Percentiles rank a stretch among this genome's conserved stretches.
phyloP scores from a whole-genome alignment of 345 rosid genomes.

The Euphorbia peplus region DNA sequence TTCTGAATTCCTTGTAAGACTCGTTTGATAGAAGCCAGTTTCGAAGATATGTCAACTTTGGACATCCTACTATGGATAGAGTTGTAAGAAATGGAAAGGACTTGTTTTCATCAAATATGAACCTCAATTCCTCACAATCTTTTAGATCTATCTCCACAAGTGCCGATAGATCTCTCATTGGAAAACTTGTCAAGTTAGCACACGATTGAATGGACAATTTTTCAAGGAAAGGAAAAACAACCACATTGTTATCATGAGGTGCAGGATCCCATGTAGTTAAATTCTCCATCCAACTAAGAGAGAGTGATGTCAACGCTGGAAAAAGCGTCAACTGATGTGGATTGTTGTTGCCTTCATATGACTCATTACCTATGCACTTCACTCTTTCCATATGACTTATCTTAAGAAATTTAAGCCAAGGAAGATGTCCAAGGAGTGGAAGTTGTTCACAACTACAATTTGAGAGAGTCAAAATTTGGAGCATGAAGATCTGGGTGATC shows the following conservation, averaged over 20 bases:
- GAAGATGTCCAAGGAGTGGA: too few species aligned
- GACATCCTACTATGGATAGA: neutral
- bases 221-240: slow-evolving; percentile 20
- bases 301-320: neutral
- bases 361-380: slow-evolving; percentile 12
- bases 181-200: neutral
- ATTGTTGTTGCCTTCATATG: neutral
- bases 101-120: neutral
- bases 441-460: too few species aligned
- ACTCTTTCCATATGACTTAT: too few species aligned
- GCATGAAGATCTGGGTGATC: too few species aligned
- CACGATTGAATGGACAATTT: neutral
- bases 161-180: neutral
- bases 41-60: neutral
- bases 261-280: neutral
- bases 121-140: neutral
- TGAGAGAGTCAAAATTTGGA: too few species aligned
- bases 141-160: neutral
- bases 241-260: neutral
- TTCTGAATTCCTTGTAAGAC: neutral
- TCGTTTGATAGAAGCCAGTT: neutral
- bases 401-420: too few species aligned
- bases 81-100: neutral
- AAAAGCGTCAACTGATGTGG: neutral
- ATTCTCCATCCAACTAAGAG: neutral